Conservation (phyloP, 768 basidiomycete genomes). For the Leccinellum rugosiceps region DNA sequence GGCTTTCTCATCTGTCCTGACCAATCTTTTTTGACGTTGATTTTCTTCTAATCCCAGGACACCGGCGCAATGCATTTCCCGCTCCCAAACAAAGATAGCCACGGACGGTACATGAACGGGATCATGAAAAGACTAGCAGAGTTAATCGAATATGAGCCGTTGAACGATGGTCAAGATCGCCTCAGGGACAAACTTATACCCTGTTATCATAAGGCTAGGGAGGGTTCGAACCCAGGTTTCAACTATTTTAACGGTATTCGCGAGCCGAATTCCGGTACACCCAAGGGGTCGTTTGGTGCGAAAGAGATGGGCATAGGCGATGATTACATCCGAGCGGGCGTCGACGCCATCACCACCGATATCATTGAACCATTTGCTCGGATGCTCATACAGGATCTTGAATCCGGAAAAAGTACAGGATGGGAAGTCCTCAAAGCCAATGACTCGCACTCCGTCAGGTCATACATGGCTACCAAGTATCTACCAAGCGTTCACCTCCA, state of each 20-base stretch:
- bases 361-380: constrained; percentile 16
- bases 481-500: constrained; percentile 15
- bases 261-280: not conserved
- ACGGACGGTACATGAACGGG: constrained; percentile 15
- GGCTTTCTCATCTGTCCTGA: not conserved
- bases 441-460: constrained; percentile 27
- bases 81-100: constrained; percentile 11
- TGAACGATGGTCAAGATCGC: constrained; percentile 17
- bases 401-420: constrained; percentile 16
- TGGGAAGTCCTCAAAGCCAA: constrained; percentile 27
- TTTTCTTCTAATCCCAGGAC: constrained; percentile 14
- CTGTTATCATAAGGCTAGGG: constrained; percentile 10
- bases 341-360: constrained; percentile 15
- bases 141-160: constrained; percentile 26
- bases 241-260: constrained; percentile 9
- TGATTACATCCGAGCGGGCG: constrained; percentile 17
- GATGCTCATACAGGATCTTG: constrained; percentile 18
- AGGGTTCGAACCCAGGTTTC: constrained; percentile 9
- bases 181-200: constrained; percentile 23
- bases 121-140: constrained; percentile 33
- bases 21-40: not conserved
- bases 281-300: constrained; percentile 3
- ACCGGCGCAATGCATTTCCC: constrained; percentile 41
- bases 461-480: constrained; percentile 21
- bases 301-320: constrained; percentile 3